Evolutionary conservation across 2,329 filamentous ascomycete genomes (phyloP).

Genomic region (Arachnomyces sp.): DNA sequence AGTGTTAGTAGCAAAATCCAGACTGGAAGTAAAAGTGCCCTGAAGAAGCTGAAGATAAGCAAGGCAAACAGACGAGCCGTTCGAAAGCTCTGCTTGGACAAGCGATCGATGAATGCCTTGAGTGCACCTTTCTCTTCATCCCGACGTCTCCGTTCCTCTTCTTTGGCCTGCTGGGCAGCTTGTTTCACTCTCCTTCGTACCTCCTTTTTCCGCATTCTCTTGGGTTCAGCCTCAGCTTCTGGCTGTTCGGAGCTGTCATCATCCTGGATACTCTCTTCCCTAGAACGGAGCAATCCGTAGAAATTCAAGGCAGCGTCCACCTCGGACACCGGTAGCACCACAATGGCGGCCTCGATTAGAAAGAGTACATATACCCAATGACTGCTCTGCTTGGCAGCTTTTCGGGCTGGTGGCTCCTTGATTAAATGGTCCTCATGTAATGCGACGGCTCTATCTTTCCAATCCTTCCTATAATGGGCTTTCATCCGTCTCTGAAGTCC

Average conservation of each 20-base stretch:
- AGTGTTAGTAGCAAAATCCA: constrained; percentile 1
- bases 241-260: constrained; percentile 1
- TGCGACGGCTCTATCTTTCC: constrained; percentile 5
- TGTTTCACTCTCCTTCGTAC: constrained; percentile 1
- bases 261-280: background rate
- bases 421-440: constrained; percentile 4
- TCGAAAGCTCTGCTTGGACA: background rate
- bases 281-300: constrained; percentile 2
- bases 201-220: background rate
- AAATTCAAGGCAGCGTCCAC: constrained; percentile 1
- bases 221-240: background rate
- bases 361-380: constrained; percentile 7
- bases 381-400: constrained; percentile 6
- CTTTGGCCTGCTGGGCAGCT: constrained; percentile 1
- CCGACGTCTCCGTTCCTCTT: background rate
- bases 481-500: constrained; percentile 5
- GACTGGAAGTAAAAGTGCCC: constrained; percentile 2
- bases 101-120: background rate
- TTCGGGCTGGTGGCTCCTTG: constrained; percentile 5
- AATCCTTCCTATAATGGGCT: constrained; percentile 6
- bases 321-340: constrained; percentile 5
- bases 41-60: background rate
- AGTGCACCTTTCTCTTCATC: background rate
- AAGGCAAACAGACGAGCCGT: background rate
- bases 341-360: constrained; percentile 1